Percentiles rank a stretch among this genome's conserved stretches.
These are phyloP conservation scores for Apophysomyces variabilis DNA, from an alignment of 371 early-diverging fungal genomes.

Conservation along the genomic window DNA sequence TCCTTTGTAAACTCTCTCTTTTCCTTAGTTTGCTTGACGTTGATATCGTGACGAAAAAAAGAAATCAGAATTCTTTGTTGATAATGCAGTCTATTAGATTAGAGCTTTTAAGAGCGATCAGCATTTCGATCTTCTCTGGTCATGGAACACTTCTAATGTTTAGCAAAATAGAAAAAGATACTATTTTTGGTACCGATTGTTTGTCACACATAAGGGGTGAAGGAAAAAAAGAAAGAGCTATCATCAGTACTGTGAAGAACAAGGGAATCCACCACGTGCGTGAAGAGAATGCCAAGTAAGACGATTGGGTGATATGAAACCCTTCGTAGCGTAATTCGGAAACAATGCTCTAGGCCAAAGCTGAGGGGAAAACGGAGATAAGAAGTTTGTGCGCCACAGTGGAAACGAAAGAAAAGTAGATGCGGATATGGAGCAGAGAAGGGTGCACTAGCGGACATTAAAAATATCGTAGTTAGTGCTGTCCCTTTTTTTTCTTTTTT, in stretches of 20 bases:
- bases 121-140: background rate
- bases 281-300: slow-evolving; percentile 1
- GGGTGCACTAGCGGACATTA: background rate
- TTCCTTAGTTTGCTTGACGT: too few relatives aligned
- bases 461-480: background rate
- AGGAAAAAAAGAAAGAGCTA: background rate
- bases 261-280: slow-evolving; percentile 13
- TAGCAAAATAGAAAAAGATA: background rate
- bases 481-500: background rate
- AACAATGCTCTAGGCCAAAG: slow-evolving; percentile 1
- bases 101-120: background rate
- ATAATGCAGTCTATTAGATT: too few relatives aligned
- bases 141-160: background rate
- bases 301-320: slow-evolving; percentile 3
- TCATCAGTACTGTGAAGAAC: background rate
- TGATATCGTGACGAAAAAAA: background rate
- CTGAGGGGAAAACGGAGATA: slow-evolving; percentile 8
- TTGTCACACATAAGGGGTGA: slow-evolving; percentile 11
- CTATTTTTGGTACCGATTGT: slow-evolving; percentile 5
- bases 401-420: slow-evolving; percentile 9
- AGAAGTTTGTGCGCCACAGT: slow-evolving; percentile 11
- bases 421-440: slow-evolving; percentile 3
- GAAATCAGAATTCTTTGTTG: background rate
- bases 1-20: too few relatives aligned
- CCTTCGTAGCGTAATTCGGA: background rate